These are phyloP conservation scores for Solanum lycopersicoides DNA, from an alignment of 257 asterid species.

Conservation along the genomic window DNA sequence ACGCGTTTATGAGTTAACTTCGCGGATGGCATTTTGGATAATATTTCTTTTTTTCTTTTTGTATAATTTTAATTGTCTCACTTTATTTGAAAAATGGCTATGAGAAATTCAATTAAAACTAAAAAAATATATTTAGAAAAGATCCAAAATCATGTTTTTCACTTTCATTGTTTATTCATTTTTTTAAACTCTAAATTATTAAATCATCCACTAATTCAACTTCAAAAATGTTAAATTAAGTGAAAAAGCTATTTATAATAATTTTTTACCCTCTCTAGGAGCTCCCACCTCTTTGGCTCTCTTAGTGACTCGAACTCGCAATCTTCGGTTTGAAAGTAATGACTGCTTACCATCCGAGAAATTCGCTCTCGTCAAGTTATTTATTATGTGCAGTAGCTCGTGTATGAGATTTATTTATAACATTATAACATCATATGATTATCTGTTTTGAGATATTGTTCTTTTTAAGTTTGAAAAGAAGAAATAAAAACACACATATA, in stretches of 20 bases:
- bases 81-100: not conserved
- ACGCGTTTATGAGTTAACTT: not conserved
- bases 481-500: too few species aligned
- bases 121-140: too few species aligned
- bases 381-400: not conserved
- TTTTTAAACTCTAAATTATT: not conserved
- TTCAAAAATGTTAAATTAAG: too few species aligned
- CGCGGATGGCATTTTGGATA: not conserved
- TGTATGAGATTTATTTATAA: too few species aligned
- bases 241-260: too few species aligned
- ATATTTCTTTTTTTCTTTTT: not conserved
- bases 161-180: not conserved
- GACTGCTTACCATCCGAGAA: too few species aligned
- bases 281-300: too few species aligned
- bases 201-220: not conserved
- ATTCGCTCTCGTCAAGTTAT: too few species aligned
- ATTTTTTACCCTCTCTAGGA: too few species aligned
- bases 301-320: too few species aligned
- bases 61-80: not conserved
- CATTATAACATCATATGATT: too few species aligned
- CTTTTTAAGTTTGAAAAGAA: not conserved
- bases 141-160: not conserved
- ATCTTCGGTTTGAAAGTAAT: too few species aligned
- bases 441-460: not conserved
- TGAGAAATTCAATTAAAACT: not conserved